Conservation (phyloP, 345 rosid genomes). For the Barbarea vulgaris region DNA sequence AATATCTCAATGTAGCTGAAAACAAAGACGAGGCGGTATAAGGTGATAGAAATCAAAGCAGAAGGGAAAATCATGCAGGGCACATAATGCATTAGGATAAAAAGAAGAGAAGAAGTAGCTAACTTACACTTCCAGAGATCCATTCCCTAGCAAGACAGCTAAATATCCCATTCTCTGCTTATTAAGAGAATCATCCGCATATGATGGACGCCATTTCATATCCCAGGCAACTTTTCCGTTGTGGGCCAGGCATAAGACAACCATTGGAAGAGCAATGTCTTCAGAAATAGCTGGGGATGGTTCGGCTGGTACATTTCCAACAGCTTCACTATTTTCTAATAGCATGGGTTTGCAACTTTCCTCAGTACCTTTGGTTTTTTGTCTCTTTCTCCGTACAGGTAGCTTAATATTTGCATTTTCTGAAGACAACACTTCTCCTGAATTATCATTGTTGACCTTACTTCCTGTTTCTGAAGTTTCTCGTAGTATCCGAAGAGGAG, state of each 20-base stretch:
- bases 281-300: constrained; percentile 40
- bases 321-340: constrained; percentile 36
- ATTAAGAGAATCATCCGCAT: constrained; percentile 46
- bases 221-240: constrained; percentile 95
- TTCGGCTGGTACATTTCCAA: constrained; percentile 32
- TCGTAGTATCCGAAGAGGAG: constrained; percentile 35
- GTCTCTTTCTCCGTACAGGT: constrained; percentile 38
- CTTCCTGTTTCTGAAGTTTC: constrained; percentile 39
- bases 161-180: constrained; percentile 82
- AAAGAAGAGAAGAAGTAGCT: constrained; percentile 26
- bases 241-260: constrained; percentile 82
- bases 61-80: background rate
- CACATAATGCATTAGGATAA: background rate
- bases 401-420: constrained; percentile 41
- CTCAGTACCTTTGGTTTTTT: constrained; percentile 37
- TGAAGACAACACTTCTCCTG: constrained; percentile 29
- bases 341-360: constrained; percentile 32
- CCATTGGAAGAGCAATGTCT: constrained; percentile 68
- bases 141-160: constrained; percentile 89
- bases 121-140: constrained; percentile 92
- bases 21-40: constrained; percentile 1
- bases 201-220: constrained; percentile 78
- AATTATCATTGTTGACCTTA: constrained; percentile 29
- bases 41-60: background rate
- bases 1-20: background rate